These are phyloP conservation scores for Micractinium conductrix DNA, from an alignment of 139 green algal genomes.

Conservation along the genomic window DNA sequence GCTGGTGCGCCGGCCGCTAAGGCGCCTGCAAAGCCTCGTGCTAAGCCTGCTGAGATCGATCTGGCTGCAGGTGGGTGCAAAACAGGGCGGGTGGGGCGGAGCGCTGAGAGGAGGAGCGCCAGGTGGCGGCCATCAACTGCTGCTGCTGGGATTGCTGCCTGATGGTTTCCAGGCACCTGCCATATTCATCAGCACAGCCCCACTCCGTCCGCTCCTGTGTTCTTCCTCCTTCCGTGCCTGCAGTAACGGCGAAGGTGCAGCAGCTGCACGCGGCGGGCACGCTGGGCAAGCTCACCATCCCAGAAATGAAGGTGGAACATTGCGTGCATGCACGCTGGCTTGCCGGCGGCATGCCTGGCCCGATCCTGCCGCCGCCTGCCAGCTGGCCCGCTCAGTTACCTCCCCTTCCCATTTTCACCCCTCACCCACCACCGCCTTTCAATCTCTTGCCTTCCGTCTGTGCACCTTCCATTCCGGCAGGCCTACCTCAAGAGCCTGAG, in stretches of 20 bases:
- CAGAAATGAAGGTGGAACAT: constrained; percentile 58
- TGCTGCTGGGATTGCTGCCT: too few relatives aligned
- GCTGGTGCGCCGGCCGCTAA: constrained; percentile 18
- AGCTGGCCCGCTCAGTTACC: too few relatives aligned
- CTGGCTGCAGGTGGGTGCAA: not conserved
- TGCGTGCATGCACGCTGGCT: not conserved
- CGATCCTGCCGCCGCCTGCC: not conserved
- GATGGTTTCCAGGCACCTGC: not conserved
- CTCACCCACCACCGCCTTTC: too few relatives aligned
- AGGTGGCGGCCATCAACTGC: too few relatives aligned
- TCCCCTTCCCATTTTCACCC: too few relatives aligned
- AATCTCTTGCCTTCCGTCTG: constrained; percentile 29
- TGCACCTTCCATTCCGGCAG: not conserved
- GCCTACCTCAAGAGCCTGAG: constrained; percentile 50
- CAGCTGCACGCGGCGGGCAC: constrained; percentile 25
- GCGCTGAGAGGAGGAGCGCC: too few relatives aligned
- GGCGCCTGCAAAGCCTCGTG: constrained; percentile 15
- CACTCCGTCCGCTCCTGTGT: not conserved
- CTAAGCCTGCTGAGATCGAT: constrained; percentile 26
- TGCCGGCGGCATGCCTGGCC: too few relatives aligned
- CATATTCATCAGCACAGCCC: not conserved
- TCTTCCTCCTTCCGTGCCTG: not conserved
- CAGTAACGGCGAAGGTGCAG: constrained; percentile 24
- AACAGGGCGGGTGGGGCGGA: too few relatives aligned
- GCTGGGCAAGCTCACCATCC: constrained; percentile 57